Conservation (phyloP, 306 rosid genomes). For the Cucumis hystrix region DNA sequence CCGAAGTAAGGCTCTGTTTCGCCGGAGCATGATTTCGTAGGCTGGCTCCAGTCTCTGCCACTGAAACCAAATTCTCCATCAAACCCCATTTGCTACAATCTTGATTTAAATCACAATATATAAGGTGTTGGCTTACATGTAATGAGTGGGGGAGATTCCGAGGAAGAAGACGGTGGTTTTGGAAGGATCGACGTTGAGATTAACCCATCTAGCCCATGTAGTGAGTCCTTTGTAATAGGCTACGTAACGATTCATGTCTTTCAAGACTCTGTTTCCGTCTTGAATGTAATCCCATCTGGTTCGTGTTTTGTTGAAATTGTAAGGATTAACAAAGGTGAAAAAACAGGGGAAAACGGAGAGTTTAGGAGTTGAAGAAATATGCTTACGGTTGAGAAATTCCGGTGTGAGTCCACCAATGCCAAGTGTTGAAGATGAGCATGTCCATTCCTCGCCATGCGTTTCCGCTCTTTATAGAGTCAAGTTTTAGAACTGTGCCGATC, state of each 20-base stretch:
- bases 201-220: slow-evolving; percentile 85
- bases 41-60: slow-evolving; percentile 84
- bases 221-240: slow-evolving; percentile 70
- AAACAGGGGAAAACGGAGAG: no score
- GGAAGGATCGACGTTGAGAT: slow-evolving; percentile 43
- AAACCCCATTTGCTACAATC: neutral
- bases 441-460: slow-evolving; percentile 83
- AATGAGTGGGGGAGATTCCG: slow-evolving; percentile 89
- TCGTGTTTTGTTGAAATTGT: neutral
- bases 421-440: slow-evolving; percentile 61
- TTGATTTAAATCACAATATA: neutral
- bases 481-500: slow-evolving; percentile 64
- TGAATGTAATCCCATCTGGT: slow-evolving; percentile 58
- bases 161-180: slow-evolving; percentile 78
- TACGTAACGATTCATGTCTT: slow-evolving; percentile 71
- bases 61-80: slow-evolving; percentile 11
- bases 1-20: slow-evolving; percentile 58
- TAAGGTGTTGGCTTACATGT: slow-evolving; percentile 31
- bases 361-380: neutral
- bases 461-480: slow-evolving; percentile 60
- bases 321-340: no score
- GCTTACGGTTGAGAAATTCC: slow-evolving; percentile 75
- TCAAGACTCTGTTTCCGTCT: slow-evolving; percentile 34
- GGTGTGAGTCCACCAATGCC: slow-evolving; percentile 99
- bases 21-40: slow-evolving; percentile 56